Evolutionary conservation across 768 basidiomycete species (phyloP).

Genomic region (Peribolospora kevripleyi): DNA sequence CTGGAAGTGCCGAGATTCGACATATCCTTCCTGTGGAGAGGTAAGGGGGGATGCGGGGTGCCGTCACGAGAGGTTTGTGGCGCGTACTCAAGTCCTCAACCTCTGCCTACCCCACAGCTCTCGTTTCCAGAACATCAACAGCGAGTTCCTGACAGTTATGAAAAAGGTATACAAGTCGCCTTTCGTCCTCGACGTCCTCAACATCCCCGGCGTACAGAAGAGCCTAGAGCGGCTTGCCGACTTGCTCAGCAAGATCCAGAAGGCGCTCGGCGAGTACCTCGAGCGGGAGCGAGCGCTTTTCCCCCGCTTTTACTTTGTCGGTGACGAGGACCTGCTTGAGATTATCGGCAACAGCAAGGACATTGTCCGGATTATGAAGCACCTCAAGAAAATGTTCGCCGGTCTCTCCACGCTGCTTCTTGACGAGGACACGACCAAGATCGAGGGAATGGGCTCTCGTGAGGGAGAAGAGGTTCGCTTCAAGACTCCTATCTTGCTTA

Average conservation of each 20-base stretch:
- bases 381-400: conserved; percentile 99
- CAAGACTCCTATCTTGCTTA: conserved; percentile 54
- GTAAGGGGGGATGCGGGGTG: background rate
- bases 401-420: conserved; percentile 73
- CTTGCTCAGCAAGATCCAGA: conserved; percentile 91
- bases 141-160: conserved; percentile 94
- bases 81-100: too few relatives aligned
- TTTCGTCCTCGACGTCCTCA: conserved; percentile 87
- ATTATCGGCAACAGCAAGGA: conserved; percentile 99
- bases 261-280: conserved; percentile 93
- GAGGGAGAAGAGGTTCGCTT: conserved; percentile 88
- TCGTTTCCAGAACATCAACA: conserved; percentile 96
- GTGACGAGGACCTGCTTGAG: conserved; percentile 92
- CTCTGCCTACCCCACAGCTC: conserved; percentile 18
- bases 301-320: conserved; percentile 98
- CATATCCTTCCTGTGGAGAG: conserved; percentile 92
- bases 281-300: conserved; percentile 93
- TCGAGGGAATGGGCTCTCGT: conserved; percentile 78
- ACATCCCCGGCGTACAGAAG: conserved; percentile 88
- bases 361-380: conserved; percentile 92
- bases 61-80: too few relatives aligned
- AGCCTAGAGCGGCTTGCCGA: conserved; percentile 89
- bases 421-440: conserved; percentile 65
- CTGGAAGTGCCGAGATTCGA: conserved; percentile 98
- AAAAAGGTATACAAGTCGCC: conserved; percentile 99